Evolutionary conservation across 2,329 filamentous ascomycete genomes (phyloP).

Genomic region (Endothia cerciana): DNA sequence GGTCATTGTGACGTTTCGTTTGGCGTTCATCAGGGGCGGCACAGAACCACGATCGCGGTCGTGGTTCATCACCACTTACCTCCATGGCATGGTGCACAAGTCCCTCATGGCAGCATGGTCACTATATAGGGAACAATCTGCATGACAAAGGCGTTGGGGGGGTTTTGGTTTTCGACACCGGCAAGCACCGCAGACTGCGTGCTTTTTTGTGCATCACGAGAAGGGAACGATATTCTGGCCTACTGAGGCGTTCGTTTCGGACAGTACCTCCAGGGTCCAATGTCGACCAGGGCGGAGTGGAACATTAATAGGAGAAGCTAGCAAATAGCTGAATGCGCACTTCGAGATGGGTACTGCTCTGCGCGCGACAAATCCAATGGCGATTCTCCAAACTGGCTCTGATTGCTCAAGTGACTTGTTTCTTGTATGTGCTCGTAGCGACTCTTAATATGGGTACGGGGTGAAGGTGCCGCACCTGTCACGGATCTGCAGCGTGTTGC

Average conservation of each 20-base stretch:
- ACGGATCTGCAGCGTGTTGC: neutral
- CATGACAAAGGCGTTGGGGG: slow-evolving; percentile 24
- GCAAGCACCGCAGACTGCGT: slow-evolving; percentile 9
- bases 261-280: slow-evolving; percentile 2
- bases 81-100: neutral
- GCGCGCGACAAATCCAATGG: slow-evolving; percentile 18
- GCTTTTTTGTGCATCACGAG: slow-evolving; percentile 4
- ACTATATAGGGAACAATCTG: slow-evolving; percentile 11
- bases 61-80: neutral
- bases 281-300: neutral
- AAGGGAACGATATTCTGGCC: neutral
- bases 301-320: slow-evolving; percentile 5
- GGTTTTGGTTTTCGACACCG: slow-evolving; percentile 13
- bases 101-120: slow-evolving; percentile 3
- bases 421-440: neutral
- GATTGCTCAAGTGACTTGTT: slow-evolving; percentile 5
- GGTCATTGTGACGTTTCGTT: neutral
- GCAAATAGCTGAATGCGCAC: slow-evolving; percentile 8
- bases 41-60: neutral
- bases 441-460: neutral
- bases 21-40: slow-evolving; percentile 5
- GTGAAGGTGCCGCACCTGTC: neutral
- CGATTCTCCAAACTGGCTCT: slow-evolving; percentile 1
- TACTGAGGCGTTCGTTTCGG: neutral
- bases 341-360: slow-evolving; percentile 3